phyloP scores from a whole-genome alignment of 2,329 filamentous ascomycete genomes.

The Pseudogymnoascus sp. region DNA sequence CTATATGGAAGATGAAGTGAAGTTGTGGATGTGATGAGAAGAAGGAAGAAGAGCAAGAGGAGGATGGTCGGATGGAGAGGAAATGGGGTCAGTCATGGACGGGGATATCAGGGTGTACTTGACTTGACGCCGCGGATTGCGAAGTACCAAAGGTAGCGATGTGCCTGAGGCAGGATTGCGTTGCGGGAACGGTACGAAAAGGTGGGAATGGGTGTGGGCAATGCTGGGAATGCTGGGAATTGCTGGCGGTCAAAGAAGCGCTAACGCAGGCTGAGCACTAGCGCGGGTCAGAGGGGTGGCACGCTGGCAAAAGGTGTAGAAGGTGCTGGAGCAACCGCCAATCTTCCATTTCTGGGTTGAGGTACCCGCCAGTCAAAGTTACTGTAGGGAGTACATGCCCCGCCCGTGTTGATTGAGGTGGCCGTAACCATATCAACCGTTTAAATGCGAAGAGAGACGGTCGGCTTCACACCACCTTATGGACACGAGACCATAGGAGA shows the following conservation, averaged over 20 bases:
- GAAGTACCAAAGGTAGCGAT: too few relatives aligned
- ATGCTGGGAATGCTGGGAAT: neutral
- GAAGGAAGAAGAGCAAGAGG: conserved; percentile 3
- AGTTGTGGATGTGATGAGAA: conserved; percentile 3
- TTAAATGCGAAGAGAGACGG: neutral
- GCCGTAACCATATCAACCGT: conserved; percentile 6
- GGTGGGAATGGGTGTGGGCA: neutral
- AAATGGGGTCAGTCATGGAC: conserved; percentile 7
- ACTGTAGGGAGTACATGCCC: conserved; percentile 9
- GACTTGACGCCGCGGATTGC: neutral
- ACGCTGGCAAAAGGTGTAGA: conserved; percentile 8
- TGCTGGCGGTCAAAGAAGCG: conserved; percentile 4
- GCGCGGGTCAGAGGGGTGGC: neutral
- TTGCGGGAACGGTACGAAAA: neutral
- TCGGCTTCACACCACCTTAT: neutral
- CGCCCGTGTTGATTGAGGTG: neutral
- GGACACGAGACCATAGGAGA: neutral
- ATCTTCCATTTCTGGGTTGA: neutral
- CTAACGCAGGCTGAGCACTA: conserved; percentile 8
- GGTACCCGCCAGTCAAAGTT: conserved; percentile 9
- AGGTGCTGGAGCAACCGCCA: conserved; percentile 9
- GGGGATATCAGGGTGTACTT: conserved; percentile 9
- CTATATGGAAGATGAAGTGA: conserved; percentile 8
- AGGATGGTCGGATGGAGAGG: conserved; percentile 5
- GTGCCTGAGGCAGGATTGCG: neutral